Conservation (phyloP, 1,284 basidiomycete genomes). For the Anthracocystis panici-leucophaei region DNA sequence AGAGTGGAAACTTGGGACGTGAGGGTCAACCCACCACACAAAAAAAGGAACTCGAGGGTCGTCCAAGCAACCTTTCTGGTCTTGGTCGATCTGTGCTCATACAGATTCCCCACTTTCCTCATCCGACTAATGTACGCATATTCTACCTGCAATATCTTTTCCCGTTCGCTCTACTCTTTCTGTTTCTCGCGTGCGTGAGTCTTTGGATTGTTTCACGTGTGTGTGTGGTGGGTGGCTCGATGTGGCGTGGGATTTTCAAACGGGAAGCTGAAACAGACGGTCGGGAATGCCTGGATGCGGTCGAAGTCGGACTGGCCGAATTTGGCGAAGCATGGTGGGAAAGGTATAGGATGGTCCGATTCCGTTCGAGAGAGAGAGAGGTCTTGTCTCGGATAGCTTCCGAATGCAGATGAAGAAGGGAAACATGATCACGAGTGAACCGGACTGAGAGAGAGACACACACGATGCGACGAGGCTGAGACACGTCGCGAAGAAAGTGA, state of each 20-base stretch:
- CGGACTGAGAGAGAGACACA: background rate
- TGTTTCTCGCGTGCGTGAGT: background rate
- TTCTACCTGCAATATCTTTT: constrained; percentile 49
- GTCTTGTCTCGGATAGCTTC: background rate
- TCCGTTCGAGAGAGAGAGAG: too few species aligned
- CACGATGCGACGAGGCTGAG: constrained; percentile 4
- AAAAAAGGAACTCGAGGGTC: constrained; percentile 48
- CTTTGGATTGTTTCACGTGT: background rate
- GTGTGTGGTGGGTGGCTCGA: background rate
- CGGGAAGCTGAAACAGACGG: background rate
- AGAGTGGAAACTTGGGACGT: background rate
- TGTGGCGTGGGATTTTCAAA: constrained; percentile 4
- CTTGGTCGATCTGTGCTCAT: constrained; percentile 35
- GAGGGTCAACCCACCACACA: background rate
- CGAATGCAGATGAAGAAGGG: background rate
- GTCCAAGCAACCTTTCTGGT: constrained; percentile 4
- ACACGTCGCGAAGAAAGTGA: constrained; percentile 1
- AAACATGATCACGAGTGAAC: background rate
- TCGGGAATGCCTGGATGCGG: constrained; percentile 11
- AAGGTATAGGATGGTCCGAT: background rate
- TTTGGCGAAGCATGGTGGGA: background rate
- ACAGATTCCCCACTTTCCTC: constrained; percentile 28
- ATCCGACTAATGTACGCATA: constrained; percentile 52
- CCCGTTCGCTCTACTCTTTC: constrained; percentile 19
- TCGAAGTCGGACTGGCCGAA: background rate